Evolutionary conservation across 2,329 filamentous ascomycete genomes (phyloP).

Genomic region (Ophiostoma montium): DNA sequence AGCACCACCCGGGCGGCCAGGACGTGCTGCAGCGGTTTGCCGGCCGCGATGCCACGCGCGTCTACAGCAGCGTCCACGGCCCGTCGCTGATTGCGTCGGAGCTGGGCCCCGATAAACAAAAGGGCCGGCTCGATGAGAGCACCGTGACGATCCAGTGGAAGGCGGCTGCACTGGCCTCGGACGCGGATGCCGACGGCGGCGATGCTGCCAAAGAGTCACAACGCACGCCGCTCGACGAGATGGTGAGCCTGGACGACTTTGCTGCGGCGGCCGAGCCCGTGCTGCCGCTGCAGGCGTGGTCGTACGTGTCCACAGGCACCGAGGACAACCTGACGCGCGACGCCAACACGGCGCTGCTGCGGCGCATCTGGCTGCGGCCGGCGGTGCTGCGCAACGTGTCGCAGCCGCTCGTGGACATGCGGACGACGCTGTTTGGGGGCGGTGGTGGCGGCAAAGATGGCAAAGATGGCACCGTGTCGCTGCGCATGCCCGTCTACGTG

Average conservation of each 20-base stretch:
- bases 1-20: conserved; percentile 24
- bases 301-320: conserved; percentile 39
- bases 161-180: conserved; percentile 9
- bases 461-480: conserved; percentile 20
- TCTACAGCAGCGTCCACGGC: conserved; percentile 36
- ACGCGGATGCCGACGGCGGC: conserved; percentile 3
- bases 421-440: conserved; percentile 29
- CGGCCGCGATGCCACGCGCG: conserved; percentile 37
- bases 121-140: conserved; percentile 31
- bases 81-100: conserved; percentile 25
- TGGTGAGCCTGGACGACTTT: conserved; percentile 30
- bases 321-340: conserved; percentile 36
- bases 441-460: too few species aligned
- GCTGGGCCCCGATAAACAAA: conserved; percentile 30
- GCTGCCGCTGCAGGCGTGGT: conserved; percentile 34
- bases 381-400: conserved; percentile 33
- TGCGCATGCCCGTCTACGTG: conserved; percentile 32
- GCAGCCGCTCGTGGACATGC: conserved; percentile 21
- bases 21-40: conserved; percentile 33
- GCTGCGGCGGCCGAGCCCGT: conserved; percentile 30
- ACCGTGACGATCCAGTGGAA: conserved; percentile 19
- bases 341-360: conserved; percentile 33
- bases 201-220: background rate
- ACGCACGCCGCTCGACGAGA: conserved; percentile 9
- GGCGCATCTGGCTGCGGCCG: conserved; percentile 37